Evolutionary conservation across 2,329 filamentous ascomycete genomes (phyloP).

Genomic region (Aspergillus phoenicis): DNA sequence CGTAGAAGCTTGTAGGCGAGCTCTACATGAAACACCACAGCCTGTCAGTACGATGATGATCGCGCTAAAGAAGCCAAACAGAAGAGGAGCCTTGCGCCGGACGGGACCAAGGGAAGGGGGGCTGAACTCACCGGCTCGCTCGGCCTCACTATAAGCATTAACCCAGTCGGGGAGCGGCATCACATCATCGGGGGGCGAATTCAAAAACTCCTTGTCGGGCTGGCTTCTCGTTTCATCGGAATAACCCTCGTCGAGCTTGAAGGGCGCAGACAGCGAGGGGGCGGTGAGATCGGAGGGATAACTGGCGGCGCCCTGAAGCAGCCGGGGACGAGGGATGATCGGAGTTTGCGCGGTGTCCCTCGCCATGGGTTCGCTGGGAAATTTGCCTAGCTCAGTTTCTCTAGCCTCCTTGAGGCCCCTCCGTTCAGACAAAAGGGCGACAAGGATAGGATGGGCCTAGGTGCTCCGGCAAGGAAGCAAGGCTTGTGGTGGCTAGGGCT

Average conservation of each 20-base stretch:
- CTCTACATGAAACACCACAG: slow-evolving; percentile 55
- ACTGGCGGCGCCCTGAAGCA: slow-evolving; percentile 28
- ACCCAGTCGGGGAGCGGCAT: slow-evolving; percentile 58
- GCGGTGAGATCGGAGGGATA: slow-evolving; percentile 32
- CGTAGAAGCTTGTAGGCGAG: slow-evolving; percentile 77
- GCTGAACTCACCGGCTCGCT: slow-evolving; percentile 55
- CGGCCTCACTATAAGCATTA: slow-evolving; percentile 55
- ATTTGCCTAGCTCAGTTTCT: not conserved
- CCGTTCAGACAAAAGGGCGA: not conserved
- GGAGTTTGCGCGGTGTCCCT: slow-evolving; percentile 26
- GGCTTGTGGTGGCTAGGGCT: not conserved
- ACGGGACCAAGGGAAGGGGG: slow-evolving; percentile 1
- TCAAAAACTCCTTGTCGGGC: slow-evolving; percentile 41
- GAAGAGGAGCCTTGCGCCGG: slow-evolving; percentile 12
- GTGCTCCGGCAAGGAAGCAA: not conserved
- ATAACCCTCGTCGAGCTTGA: slow-evolving; percentile 80
- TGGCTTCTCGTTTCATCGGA: slow-evolving; percentile 69
- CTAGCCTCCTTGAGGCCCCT: not conserved
- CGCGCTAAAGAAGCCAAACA: not conserved
- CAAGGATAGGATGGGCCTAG: not conserved
- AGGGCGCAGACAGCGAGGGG: slow-evolving; percentile 42
- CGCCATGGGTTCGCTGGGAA: slow-evolving; percentile 32
- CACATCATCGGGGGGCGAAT: slow-evolving; percentile 41
- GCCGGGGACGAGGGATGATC: slow-evolving; percentile 27
- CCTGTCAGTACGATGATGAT: slow-evolving; percentile 19